phyloP scores from a whole-genome alignment of 2,329 filamentous ascomycete genomes.

The Penicillium verrucosum region DNA sequence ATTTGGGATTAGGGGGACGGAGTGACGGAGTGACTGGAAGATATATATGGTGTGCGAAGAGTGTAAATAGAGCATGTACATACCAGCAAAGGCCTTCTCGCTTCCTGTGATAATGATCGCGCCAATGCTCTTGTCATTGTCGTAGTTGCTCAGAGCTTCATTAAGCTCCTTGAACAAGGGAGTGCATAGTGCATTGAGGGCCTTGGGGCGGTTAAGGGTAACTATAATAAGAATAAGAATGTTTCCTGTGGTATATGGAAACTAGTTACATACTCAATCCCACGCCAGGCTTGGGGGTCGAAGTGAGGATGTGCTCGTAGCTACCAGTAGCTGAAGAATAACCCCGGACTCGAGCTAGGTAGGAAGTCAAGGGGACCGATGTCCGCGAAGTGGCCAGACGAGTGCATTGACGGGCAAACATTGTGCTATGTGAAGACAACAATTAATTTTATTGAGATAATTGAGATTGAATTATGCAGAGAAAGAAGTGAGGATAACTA shows the following conservation, averaged over 20 bases:
- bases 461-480: neutral
- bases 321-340: conserved; percentile 45
- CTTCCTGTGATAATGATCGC: conserved; percentile 86
- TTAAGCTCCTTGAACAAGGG: conserved; percentile 90
- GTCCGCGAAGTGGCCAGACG: conserved; percentile 59
- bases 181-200: conserved; percentile 88
- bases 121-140: conserved; percentile 65
- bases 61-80: neutral
- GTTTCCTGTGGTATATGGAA: neutral
- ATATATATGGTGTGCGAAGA: no score
- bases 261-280: conserved; percentile 65
- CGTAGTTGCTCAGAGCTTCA: conserved; percentile 67
- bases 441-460: neutral
- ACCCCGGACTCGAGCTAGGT: conserved; percentile 33
- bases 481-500: neutral
- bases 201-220: conserved; percentile 89
- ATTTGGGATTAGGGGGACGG: neutral
- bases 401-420: conserved; percentile 51
- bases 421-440: conserved; percentile 17
- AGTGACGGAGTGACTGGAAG: neutral
- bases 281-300: conserved; percentile 81
- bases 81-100: conserved; percentile 76
- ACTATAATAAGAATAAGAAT: conserved; percentile 52
- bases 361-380: conserved; percentile 36
- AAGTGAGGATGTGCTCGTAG: conserved; percentile 81